A percentile compares a stretch with the other conserved stretches of the same genome.
These are phyloP conservation scores for Mycosarcoma maydis DNA, from an alignment of 1,284 basidiomycete genomes.

Conservation along the genomic window DNA sequence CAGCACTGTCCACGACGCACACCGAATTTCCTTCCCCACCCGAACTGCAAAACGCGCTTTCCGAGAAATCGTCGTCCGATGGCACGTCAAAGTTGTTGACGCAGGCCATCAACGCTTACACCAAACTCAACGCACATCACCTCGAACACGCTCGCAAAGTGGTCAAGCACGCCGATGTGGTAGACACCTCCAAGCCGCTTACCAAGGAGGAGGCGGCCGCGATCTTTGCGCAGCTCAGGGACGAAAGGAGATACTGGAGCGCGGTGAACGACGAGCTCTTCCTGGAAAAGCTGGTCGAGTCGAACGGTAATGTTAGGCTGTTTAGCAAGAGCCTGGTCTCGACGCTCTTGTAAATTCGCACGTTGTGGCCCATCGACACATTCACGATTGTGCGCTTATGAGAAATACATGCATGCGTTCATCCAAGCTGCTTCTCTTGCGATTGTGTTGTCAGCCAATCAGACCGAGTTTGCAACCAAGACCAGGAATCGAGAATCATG, in stretches of 20 bases:
- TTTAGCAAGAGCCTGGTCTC: conserved; percentile 51
- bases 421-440: neutral
- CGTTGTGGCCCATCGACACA: no score
- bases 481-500: no score
- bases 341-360: conserved; percentile 41
- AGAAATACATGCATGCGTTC: no score
- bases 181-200: conserved; percentile 35
- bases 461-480: no score
- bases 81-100: conserved; percentile 8
- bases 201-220: conserved; percentile 43
- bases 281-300: conserved; percentile 59
- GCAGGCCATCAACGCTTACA: conserved; percentile 54
- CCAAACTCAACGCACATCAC: conserved; percentile 43
- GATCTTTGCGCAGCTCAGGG: conserved; percentile 47
- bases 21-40: conserved; percentile 43
- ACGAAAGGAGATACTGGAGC: conserved; percentile 47
- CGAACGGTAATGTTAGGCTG: conserved; percentile 51
- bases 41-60: conserved; percentile 46
- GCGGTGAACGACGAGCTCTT: conserved; percentile 60
- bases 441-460: no score
- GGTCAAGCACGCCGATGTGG: conserved; percentile 21
- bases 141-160: conserved; percentile 37
- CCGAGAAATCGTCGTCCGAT: conserved; percentile 9
- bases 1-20: conserved; percentile 50
- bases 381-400: no score